A percentile compares a stretch with the other conserved stretches of the same genome.
These are phyloP conservation scores for Xylariales sp. DNA, from an alignment of 2,329 filamentous ascomycete genomes.

Conservation along the genomic window DNA sequence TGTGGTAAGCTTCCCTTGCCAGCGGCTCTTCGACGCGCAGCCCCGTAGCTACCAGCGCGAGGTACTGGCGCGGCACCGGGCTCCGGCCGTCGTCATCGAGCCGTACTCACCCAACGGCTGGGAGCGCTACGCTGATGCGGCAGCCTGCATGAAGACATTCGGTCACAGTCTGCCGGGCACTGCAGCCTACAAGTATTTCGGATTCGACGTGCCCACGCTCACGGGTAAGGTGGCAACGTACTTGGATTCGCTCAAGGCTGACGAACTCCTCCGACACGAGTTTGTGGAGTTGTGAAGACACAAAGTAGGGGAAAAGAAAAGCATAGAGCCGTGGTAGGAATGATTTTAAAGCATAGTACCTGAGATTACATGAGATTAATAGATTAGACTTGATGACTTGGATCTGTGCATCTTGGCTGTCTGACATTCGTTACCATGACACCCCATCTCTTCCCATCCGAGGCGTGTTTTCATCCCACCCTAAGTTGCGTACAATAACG, in stretches of 20 bases:
- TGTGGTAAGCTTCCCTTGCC: slow-evolving; percentile 40
- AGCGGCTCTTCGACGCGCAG: slow-evolving; percentile 38
- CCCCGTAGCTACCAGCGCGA: slow-evolving; percentile 38
- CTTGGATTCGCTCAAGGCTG: slow-evolving; percentile 7
- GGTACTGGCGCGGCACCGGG: slow-evolving; percentile 37
- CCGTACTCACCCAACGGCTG: slow-evolving; percentile 54
- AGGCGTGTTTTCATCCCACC: too few relatives aligned
- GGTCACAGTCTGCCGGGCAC: slow-evolving; percentile 52
- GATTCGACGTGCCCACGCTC: slow-evolving; percentile 36
- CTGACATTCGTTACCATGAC: too few relatives aligned
- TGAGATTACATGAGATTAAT: background rate
- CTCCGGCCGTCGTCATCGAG: slow-evolving; percentile 54
- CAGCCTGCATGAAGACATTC: slow-evolving; percentile 47
- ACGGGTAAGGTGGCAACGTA: slow-evolving; percentile 7
- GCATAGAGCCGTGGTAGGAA: background rate
- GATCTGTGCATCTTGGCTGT: too few relatives aligned
- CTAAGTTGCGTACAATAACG: too few relatives aligned
- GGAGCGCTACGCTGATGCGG: slow-evolving; percentile 57
- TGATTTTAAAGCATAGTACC: background rate
- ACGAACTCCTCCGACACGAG: slow-evolving; percentile 9
- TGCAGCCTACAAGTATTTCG: slow-evolving; percentile 51
- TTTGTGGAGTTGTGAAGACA: slow-evolving; percentile 8
- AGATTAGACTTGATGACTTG: too few relatives aligned
- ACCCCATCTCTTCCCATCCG: too few relatives aligned
- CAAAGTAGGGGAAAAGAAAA: background rate